phyloP scores from a whole-genome alignment of 2,329 filamentous ascomycete species.

The Lachnellula cervina region DNA sequence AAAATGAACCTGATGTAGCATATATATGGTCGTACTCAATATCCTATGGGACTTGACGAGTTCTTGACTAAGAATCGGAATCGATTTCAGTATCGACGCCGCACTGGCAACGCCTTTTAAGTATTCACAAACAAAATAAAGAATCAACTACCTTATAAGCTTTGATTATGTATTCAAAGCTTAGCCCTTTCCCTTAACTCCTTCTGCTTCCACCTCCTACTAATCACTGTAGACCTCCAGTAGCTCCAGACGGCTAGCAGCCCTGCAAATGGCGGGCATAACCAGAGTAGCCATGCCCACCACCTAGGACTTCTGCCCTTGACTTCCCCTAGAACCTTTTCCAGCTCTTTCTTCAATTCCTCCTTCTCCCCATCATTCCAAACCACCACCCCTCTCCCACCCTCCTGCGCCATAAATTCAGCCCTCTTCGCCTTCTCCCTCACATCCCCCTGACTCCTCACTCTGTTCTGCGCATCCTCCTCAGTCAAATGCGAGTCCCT shows the following conservation, averaged over 20 bases:
- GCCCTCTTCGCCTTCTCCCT: conserved; percentile 69
- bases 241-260: conserved; percentile 66
- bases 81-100: too few relatives aligned
- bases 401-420: conserved; percentile 56
- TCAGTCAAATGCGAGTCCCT: conserved; percentile 72
- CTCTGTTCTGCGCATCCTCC: conserved; percentile 85
- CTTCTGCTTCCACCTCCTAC: conserved; percentile 63
- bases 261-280: conserved; percentile 71
- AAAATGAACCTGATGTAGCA: too few relatives aligned
- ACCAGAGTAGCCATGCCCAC: conserved; percentile 69
- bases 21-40: too few relatives aligned
- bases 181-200: conserved; percentile 55
- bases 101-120: not conserved
- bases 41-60: too few relatives aligned
- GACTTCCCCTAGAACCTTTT: conserved; percentile 59
- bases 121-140: not conserved
- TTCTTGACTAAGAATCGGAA: too few relatives aligned
- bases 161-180: conserved; percentile 35
- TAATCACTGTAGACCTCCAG: conserved; percentile 65
- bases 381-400: conserved; percentile 69
- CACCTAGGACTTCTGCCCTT: conserved; percentile 46
- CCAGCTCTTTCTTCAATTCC: conserved; percentile 63
- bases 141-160: not conserved
- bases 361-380: conserved; percentile 82
- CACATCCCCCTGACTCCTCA: conserved; percentile 82